A percentile compares a stretch with the other conserved stretches of the same genome.
Conservation (phyloP, 2,329 filamentous ascomycete genomes). For the Bipolaris gigantea region DNA sequence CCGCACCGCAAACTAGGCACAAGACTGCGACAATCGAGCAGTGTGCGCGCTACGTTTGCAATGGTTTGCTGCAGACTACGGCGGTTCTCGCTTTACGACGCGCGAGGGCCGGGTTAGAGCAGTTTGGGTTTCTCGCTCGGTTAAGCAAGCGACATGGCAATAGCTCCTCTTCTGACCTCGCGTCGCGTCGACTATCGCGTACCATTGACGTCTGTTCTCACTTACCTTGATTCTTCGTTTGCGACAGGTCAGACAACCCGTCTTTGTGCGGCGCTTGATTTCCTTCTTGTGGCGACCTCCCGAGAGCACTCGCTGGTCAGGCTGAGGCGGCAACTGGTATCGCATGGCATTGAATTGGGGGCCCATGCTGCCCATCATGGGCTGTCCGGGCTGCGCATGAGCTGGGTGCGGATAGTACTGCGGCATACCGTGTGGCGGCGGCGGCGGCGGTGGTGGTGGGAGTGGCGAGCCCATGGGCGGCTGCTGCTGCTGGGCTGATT, state of each 20-base stretch:
- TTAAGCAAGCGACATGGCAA: conserved; percentile 29
- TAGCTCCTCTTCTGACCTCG: conserved; percentile 23
- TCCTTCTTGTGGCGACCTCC: conserved; percentile 70
- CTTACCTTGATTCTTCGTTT: conserved; percentile 71
- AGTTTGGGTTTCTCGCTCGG: conserved; percentile 44
- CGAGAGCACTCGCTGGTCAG: conserved; percentile 58
- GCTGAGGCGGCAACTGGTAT: conserved; percentile 58
- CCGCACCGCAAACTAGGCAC: neutral
- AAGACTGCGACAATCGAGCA: neutral
- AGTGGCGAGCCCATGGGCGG: conserved; percentile 56
- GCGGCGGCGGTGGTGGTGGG: conserved; percentile 58
- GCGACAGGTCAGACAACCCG: conserved; percentile 63
- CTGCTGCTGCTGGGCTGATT: conserved; percentile 31
- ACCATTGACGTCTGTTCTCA: conserved; percentile 28
- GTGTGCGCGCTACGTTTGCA: neutral
- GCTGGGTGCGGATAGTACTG: conserved; percentile 54
- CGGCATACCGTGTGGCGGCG: conserved; percentile 55
- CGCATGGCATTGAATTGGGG: conserved; percentile 55
- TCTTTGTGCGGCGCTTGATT: conserved; percentile 75
- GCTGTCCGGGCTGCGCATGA: conserved; percentile 49
- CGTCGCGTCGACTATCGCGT: conserved; percentile 32
- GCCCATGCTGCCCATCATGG: conserved; percentile 55
- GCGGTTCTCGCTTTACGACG: conserved; percentile 2
- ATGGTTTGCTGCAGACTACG: neutral
- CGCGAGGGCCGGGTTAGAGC: conserved; percentile 9